These are phyloP conservation scores for Antitrichia curtipendula DNA, from an alignment of 225 moss, liverwort and hornwort genomes.

Conservation along the genomic window DNA sequence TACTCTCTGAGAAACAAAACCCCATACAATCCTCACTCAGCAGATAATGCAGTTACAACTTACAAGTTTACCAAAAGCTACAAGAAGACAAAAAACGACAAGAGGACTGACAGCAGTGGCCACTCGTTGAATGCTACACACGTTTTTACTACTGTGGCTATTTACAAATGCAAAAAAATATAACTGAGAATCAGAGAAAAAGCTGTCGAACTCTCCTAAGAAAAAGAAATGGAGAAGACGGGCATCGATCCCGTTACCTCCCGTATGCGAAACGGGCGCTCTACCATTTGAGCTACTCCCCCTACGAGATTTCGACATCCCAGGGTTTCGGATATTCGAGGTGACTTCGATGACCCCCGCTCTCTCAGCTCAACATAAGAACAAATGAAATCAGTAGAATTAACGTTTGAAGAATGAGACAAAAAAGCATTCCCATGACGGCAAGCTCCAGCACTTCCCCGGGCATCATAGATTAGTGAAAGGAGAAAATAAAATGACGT, in stretches of 20 bases:
- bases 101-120: too few species aligned
- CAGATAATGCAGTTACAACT: not conserved
- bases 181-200: too few species aligned
- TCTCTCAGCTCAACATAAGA: fast-evolving
- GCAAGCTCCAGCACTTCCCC: not conserved
- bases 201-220: fast-evolving
- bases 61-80: too few species aligned
- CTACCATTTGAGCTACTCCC: slow-evolving; percentile 41
- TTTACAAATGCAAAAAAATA: not conserved
- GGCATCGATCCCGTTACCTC: slow-evolving; percentile 38
- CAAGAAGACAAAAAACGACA: not conserved
- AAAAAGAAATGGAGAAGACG: not conserved
- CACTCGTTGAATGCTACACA: not conserved
- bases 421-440: not conserved
- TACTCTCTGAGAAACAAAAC: not conserved
- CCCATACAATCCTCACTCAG: not conserved
- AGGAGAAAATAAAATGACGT: not conserved
- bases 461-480: not conserved
- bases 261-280: slow-evolving; percentile 33
- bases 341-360: fast-evolving
- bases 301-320: not conserved
- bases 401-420: fast-evolving
- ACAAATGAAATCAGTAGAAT: fast-evolving
- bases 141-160: too few species aligned
- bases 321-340: not conserved